Evolutionary conservation across 2,329 filamentous ascomycete genomes (phyloP).

Genomic region (Penicillium sp.): DNA sequence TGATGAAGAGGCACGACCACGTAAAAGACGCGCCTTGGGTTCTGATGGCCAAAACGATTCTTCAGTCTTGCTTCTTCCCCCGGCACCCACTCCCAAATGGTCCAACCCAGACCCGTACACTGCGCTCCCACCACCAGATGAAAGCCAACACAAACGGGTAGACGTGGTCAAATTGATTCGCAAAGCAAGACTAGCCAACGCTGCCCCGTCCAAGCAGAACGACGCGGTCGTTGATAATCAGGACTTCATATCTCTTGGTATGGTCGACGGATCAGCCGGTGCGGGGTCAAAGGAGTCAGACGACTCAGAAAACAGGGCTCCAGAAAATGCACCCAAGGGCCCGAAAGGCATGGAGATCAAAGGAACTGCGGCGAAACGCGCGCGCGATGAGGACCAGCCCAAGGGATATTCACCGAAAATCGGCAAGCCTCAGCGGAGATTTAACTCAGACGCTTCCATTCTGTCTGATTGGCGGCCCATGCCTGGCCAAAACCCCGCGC

Average conservation of each 20-base stretch:
- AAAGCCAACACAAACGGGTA: conserved; percentile 70
- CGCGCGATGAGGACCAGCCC: conserved; percentile 63
- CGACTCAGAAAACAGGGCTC: conserved; percentile 15
- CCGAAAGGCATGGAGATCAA: conserved; percentile 32
- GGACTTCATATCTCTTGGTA: conserved; percentile 89
- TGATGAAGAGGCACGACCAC: conserved; percentile 36
- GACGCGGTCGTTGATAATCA: conserved; percentile 61
- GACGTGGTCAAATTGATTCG: conserved; percentile 90
- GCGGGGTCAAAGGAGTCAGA: conserved; percentile 17
- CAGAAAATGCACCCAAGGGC: conserved; percentile 39
- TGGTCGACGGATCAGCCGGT: conserved; percentile 44
- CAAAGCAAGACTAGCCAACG: conserved; percentile 72
- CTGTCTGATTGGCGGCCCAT: conserved; percentile 55
- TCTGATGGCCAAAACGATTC: conserved; percentile 16
- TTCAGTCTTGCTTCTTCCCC: conserved; percentile 22
- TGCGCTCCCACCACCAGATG: conserved; percentile 76
- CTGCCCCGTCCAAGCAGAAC: conserved; percentile 49
- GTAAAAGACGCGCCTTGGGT: conserved; percentile 39
- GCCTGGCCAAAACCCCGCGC: conserved; percentile 48
- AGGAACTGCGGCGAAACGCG: conserved; percentile 70
- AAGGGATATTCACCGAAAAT: conserved; percentile 57
- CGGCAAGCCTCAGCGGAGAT: conserved; percentile 54
- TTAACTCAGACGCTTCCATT: conserved; percentile 53
- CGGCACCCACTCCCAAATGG: conserved; percentile 66
- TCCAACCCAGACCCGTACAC: conserved; percentile 96